These are phyloP conservation scores for Fusarium subtropicale DNA, from an alignment of 2,329 filamentous ascomycete genomes.

Conservation along the genomic window DNA sequence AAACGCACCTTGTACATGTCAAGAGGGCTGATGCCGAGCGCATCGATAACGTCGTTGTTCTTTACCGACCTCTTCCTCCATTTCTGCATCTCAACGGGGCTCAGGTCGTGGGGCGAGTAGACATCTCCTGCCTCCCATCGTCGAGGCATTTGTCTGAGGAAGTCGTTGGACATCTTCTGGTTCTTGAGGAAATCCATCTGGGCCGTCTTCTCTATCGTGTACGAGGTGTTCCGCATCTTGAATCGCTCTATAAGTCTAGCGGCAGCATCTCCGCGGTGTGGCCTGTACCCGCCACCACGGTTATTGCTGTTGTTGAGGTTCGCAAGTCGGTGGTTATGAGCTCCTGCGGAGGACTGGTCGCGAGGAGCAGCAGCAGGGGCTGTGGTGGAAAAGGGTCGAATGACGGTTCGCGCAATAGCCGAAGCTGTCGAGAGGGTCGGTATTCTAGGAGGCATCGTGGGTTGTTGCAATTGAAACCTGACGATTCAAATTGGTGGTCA, in stretches of 20 bases:
- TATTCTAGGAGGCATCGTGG: conserved; percentile 58
- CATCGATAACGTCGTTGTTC: conserved; percentile 79
- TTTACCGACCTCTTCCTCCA: conserved; percentile 73
- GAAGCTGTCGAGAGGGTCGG: conserved; percentile 43
- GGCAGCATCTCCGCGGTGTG: conserved; percentile 47
- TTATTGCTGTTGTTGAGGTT: conserved; percentile 38
- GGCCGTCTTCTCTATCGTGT: conserved; percentile 47
- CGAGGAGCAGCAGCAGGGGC: conserved; percentile 44
- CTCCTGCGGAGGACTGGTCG: conserved; percentile 21
- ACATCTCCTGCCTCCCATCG: conserved; percentile 83
- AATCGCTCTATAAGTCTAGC: conserved; percentile 46
- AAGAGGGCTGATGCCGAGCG: conserved; percentile 81
- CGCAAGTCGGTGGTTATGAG: conserved; percentile 38
- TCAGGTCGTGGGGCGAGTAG: conserved; percentile 91
- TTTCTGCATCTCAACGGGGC: conserved; percentile 80
- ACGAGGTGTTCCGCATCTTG: conserved; percentile 38
- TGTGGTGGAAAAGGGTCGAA: conserved; percentile 50
- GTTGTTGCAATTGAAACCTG: conserved; percentile 22
- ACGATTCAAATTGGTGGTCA: conserved; percentile 5
- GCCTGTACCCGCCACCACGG: background rate
- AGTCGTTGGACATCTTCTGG: conserved; percentile 61
- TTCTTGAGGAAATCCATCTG: conserved; percentile 55
- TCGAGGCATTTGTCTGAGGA: conserved; percentile 73
- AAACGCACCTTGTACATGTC: conserved; percentile 84
- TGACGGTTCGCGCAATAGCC: conserved; percentile 23